phyloP scores from a whole-genome alignment of 345 rosid species.

The Cardamine chenopodiifolia region DNA sequence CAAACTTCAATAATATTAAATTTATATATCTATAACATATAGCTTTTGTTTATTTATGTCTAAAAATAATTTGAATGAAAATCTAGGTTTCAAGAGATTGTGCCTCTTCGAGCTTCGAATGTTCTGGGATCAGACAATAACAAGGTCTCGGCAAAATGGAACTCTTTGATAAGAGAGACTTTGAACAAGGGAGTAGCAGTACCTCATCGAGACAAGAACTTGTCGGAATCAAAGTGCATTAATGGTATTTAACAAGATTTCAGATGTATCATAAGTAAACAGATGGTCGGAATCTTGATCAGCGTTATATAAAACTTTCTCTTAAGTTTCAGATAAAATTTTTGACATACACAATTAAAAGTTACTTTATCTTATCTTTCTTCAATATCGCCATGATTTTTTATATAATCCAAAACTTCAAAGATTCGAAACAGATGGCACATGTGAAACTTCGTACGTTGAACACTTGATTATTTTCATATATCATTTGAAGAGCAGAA shows the following conservation, averaged over 20 bases:
- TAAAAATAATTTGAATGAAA: not conserved
- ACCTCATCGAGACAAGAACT: not conserved
- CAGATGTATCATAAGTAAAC: slow-evolving; percentile 66
- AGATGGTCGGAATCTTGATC: slow-evolving; percentile 82
- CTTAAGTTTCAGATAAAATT: too few relatives aligned
- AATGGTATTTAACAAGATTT: slow-evolving; percentile 43
- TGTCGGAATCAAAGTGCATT: slow-evolving; percentile 13
- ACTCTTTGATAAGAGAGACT: slow-evolving; percentile 61
- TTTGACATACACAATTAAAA: too few relatives aligned
- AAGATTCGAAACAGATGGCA: too few relatives aligned
- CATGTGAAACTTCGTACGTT: too few relatives aligned
- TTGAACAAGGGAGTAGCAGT: slow-evolving; percentile 48
- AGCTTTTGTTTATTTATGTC: not conserved
- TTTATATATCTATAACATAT: not conserved
- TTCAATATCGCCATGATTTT: too few relatives aligned
- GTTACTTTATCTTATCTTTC: too few relatives aligned
- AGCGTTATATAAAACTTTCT: too few relatives aligned
- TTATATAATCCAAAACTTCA: too few relatives aligned
- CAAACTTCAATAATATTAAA: not conserved
- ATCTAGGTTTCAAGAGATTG: slow-evolving; percentile 75
- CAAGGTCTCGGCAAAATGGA: slow-evolving; percentile 63
- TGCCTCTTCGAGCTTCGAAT: slow-evolving; percentile 66
- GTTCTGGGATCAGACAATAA: slow-evolving; percentile 63
- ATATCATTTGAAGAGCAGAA: too few relatives aligned
- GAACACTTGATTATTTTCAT: too few relatives aligned